Evolutionary conservation across 805 yeast genomes (phyloP).

Genomic region (Henningerozyma blattae): DNA sequence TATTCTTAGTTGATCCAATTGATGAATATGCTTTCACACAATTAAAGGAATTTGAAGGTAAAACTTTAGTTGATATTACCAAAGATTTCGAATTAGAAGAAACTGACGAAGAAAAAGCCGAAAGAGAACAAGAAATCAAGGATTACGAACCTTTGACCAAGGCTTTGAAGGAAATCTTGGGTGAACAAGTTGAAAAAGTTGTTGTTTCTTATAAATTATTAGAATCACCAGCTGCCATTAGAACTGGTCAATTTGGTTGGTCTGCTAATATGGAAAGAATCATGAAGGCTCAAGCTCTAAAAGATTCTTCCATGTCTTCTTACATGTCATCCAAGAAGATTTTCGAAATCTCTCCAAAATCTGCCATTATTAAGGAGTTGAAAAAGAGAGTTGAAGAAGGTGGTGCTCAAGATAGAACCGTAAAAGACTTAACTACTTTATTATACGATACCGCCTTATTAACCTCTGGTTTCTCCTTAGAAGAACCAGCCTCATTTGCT

Average conservation of each 20-base stretch:
- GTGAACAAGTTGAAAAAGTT: constrained; percentile 98
- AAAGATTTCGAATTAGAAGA: constrained; percentile 98
- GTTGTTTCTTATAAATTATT: constrained; percentile 94
- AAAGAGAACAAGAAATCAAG: constrained; percentile 86
- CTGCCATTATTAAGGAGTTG: constrained; percentile 90
- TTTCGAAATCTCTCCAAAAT: constrained; percentile 95
- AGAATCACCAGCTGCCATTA: constrained; percentile 99
- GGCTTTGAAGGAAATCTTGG: constrained; percentile 92
- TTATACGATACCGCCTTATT: constrained; percentile 95
- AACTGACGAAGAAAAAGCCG: constrained; percentile 93
- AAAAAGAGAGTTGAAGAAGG: constrained; percentile 92
- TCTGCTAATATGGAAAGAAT: constrained; percentile 99
- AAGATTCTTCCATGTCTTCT: constrained; percentile 97
- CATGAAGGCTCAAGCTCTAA: constrained; percentile 99
- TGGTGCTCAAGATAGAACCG: constrained; percentile 97
- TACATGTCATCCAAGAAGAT: constrained; percentile 99
- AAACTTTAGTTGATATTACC: constrained; percentile 96
- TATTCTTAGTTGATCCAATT: constrained; percentile 97
- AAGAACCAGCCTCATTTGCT: constrained; percentile 97
- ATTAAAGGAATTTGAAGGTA: constrained; percentile 98
- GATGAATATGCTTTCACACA: constrained; percentile 99
- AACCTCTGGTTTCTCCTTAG: constrained; percentile 97
- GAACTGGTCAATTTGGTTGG: constrained; percentile 99
- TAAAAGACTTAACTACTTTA: constrained; percentile 91
- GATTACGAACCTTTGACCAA: constrained; percentile 89